Evolutionary conservation across 2,329 filamentous ascomycete species (phyloP).

Genomic region (Aspergillus fijiensis): DNA sequence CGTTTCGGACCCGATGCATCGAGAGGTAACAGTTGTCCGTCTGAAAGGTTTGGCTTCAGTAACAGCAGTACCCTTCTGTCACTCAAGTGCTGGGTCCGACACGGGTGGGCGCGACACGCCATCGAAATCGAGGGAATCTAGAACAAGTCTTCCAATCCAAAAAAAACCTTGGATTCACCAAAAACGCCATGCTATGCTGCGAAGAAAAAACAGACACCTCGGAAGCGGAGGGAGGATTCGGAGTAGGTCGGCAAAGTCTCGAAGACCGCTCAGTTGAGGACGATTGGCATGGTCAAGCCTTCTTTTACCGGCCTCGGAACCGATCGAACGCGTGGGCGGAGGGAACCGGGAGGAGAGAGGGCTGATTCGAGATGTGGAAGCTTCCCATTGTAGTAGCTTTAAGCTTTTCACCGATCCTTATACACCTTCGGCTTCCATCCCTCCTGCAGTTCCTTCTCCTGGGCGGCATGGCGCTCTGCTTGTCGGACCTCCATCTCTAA

Average conservation of each 20-base stretch:
- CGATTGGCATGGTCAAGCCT: not conserved
- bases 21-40: not conserved
- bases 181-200: conserved; percentile 45
- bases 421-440: conserved; percentile 96
- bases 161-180: conserved; percentile 25
- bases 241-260: conserved; percentile 7
- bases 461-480: conserved; percentile 66
- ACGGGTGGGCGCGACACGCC: not conserved
- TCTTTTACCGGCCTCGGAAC: not conserved
- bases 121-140: conserved; percentile 10
- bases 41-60: not conserved
- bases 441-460: conserved; percentile 75
- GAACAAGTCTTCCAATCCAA: conserved; percentile 22
- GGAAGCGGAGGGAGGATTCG: conserved; percentile 13
- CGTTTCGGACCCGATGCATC: not conserved
- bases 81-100: not conserved
- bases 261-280: not conserved
- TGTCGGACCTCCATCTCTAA: conserved; percentile 83
- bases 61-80: not conserved
- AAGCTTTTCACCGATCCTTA: conserved; percentile 66
- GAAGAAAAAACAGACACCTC: conserved; percentile 19
- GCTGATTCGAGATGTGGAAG: not conserved
- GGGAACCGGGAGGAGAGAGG: not conserved
- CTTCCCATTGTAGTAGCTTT: not conserved
- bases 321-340: not conserved